These are phyloP conservation scores for Capsella rubella DNA, from an alignment of 441 rosid species.

Conservation along the genomic window DNA sequence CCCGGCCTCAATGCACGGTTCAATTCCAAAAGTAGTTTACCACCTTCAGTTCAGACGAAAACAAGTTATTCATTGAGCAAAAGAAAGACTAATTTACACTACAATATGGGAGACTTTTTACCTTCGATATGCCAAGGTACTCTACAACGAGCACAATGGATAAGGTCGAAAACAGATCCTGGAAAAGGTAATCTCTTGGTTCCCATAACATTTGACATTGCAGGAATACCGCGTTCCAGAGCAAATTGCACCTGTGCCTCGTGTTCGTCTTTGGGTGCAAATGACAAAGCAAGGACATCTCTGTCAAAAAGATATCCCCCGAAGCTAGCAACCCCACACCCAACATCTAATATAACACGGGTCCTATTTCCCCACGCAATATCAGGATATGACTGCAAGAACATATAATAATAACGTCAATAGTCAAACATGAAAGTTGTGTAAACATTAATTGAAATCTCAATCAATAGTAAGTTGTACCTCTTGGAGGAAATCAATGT, in stretches of 20 bases:
- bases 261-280: conserved; percentile 82
- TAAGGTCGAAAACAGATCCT: conserved; percentile 64
- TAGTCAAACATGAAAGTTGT: conserved; percentile 20
- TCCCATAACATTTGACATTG: conserved; percentile 68
- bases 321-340: conserved; percentile 84
- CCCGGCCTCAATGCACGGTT: conserved; percentile 76
- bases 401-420: conserved; percentile 11
- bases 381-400: conserved; percentile 52
- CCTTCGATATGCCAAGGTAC: conserved; percentile 75
- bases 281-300: conserved; percentile 67
- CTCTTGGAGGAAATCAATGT: conserved; percentile 63
- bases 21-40: conserved; percentile 69
- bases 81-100: background rate
- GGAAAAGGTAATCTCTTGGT: conserved; percentile 76
- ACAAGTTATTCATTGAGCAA: background rate
- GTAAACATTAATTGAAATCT: background rate
- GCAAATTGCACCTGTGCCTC: conserved; percentile 78
- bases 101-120: conserved; percentile 14
- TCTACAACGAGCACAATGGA: conserved; percentile 82
- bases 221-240: conserved; percentile 76
- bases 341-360: conserved; percentile 72
- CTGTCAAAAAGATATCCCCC: conserved; percentile 73
- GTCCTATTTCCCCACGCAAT: conserved; percentile 58
- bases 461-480: conserved; percentile 37
- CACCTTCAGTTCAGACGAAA: conserved; percentile 53